Percentiles rank a stretch among this genome's conserved stretches.
phyloP scores from a whole-genome alignment of 2,329 filamentous ascomycete species.

The Cladophialophora psammophila region DNA sequence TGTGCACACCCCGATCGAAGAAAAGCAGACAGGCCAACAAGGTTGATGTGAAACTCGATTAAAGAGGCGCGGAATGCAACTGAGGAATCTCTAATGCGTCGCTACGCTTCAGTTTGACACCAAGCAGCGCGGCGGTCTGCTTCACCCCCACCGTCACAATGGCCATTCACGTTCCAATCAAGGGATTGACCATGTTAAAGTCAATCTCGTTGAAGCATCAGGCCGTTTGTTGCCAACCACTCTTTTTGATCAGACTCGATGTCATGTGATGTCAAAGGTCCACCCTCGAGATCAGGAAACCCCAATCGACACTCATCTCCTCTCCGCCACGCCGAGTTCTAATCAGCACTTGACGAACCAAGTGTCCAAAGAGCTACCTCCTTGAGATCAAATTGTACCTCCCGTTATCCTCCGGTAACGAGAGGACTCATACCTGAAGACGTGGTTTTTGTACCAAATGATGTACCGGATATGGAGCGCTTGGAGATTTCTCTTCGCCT shows the following conservation, averaged over 20 bases:
- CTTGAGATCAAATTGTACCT: not conserved
- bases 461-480: not conserved
- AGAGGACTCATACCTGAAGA: not conserved
- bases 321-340: not conserved
- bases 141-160: not conserved
- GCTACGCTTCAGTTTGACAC: not conserved
- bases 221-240: not conserved
- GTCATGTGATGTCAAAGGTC: not conserved
- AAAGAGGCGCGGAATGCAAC: not conserved
- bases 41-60: not conserved
- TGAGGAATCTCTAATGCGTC: not conserved
- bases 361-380: not conserved
- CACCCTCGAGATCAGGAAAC: not conserved
- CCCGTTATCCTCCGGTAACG: not conserved
- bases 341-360: not conserved
- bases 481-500: not conserved
- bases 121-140: not conserved
- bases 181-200: not conserved
- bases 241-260: not conserved
- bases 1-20: constrained; percentile 30
- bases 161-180: not conserved
- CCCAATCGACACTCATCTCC: not conserved
- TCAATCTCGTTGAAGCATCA: not conserved
- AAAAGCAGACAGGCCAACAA: constrained; percentile 6
- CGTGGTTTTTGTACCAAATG: not conserved